phyloP scores from a whole-genome alignment of 371 early-diverging fungal genomes.

The Zopfochytrium polystomum region DNA sequence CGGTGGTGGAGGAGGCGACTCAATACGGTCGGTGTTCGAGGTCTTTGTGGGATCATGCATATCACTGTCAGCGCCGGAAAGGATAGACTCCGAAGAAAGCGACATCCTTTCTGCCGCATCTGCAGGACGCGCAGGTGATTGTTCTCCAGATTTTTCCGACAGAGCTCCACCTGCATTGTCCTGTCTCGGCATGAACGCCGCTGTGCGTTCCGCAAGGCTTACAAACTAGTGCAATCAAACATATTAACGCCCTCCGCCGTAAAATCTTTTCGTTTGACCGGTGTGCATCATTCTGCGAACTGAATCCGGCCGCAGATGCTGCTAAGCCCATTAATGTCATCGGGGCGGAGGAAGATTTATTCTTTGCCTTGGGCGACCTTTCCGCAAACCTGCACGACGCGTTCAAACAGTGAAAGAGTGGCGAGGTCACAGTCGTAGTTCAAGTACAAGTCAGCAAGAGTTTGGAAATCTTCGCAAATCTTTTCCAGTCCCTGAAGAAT shows the following conservation, averaged over 20 bases:
- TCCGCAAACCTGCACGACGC: conserved; percentile 42
- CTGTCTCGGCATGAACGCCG: too few species aligned
- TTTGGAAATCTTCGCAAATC: conserved; percentile 51
- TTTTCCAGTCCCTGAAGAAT: conserved; percentile 50
- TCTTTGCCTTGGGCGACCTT: conserved; percentile 46
- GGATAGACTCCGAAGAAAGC: too few species aligned
- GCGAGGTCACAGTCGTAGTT: conserved; percentile 59
- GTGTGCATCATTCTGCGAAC: conserved; percentile 29
- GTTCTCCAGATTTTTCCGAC: too few species aligned
- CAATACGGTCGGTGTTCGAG: too few species aligned
- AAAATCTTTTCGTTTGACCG: conserved; percentile 40
- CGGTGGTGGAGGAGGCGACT: too few species aligned
- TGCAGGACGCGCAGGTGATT: too few species aligned
- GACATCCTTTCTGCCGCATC: too few species aligned
- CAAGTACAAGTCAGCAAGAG: conserved; percentile 52
- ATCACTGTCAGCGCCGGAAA: too few species aligned
- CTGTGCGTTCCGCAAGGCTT: too few species aligned
- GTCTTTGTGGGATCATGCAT: too few species aligned
- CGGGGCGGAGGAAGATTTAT: conserved; percentile 1
- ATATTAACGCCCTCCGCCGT: conserved; percentile 35
- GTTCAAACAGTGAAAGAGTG: conserved; percentile 47
- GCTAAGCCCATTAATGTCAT: conserved; percentile 21
- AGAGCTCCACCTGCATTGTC: too few species aligned
- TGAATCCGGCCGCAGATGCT: conserved; percentile 22
- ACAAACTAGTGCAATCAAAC: too few species aligned